Evolutionary conservation across 208 protist genomes (phyloP), one percentile per base, ranked within the genome.

Genomic region (Crithidia bombi): DNA sequence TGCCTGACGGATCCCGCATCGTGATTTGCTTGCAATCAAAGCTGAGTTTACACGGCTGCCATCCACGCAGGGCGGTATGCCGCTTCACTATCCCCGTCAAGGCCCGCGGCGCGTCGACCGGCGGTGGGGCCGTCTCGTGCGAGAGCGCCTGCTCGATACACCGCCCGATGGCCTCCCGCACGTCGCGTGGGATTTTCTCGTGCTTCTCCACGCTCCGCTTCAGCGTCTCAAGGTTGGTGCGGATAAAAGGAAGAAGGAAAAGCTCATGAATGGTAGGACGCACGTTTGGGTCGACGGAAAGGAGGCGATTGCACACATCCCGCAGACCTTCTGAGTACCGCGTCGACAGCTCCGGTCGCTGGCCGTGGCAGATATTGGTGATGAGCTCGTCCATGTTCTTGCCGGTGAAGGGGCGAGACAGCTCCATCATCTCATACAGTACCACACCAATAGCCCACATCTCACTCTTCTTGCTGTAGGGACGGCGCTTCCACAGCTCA

Each of bases 401-500:
- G 32, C 87, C 89, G 21, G 78, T 80, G 73, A 96, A 96, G 10
- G 91, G 87, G 41, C 88, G 91, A 62, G 83, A 82, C 12, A 93
- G 78, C 19, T 84, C 84, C 67, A 94, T 92, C 41, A 96, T 78
- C 55, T 96, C 92, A 65, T 95, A 96, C 25, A 96, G 79, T 26
- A 95, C 81, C 4, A 91, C 86, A 10, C 92, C 92, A 5, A 98
- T 75, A 2, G 91, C 81, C 96, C 96, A 98, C 81, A 98, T 93
- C 67, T 98, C 96, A 32, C 76, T 84, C 78, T 98, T 98, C 51
- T 95, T 89, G 78, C 95, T 97, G 83, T 98, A 98, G 50, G 89
- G 87, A 65, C 88, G 85, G 49, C 91, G 81, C 46, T 93, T 83
- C 82, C 90, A 97, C 39, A 98, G 73, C 82, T 98, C 94, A 2